Evolutionary conservation across 2,329 filamentous ascomycete species (phyloP), one percentile per base, ranked within the genome.

Genomic region (Fusarium stilboides): DNA sequence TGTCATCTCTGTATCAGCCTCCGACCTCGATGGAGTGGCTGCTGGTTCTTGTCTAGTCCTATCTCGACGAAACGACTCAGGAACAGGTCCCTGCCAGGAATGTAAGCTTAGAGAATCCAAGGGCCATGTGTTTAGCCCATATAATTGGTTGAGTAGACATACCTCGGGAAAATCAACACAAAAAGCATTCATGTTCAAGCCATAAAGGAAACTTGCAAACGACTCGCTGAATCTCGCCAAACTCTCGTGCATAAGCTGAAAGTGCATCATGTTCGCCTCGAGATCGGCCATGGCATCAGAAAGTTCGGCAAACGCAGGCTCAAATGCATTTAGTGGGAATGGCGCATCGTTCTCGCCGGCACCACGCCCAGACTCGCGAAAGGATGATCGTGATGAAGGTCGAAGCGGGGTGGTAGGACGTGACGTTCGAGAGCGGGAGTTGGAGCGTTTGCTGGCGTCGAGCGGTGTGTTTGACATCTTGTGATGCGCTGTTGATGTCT

Each of bases 141-240:
- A 14, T 20, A 20, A 43, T 42, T 33, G 14, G 47, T 8, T 31
- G 28, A 51, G 56, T 53, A 47, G 22, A 57, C 78, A 52, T 81
- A 94, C 94, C 88, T 99, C 96, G 0, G 94, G 93, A 70, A 98
- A 99, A 79, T 99, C 96, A 33, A 98, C 94, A 79, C 95, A 98
- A 78, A 98, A 99, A 2, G 96, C 96, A 80, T 98, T 98, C 94
- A 99, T 98, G 77, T 98, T 98, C 78, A 99, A 80, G 3, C 96
- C 96, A 75, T 98, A 99, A 45, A 99, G 82, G 75, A 99, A 98
- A 73, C 92, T 94, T 2, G 94, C 94, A 80, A 99, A 99, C 76
- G 92, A 97, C 85, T 99, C 96, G 80, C 91, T 95, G 80, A 99
- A 99, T 26, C 96, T 89, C 24, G 93, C 89, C 71, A 99, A 81